Conservation (phyloP, 495 filamentous ascomycete genomes). For the Aspergillus steynii region DNA sequence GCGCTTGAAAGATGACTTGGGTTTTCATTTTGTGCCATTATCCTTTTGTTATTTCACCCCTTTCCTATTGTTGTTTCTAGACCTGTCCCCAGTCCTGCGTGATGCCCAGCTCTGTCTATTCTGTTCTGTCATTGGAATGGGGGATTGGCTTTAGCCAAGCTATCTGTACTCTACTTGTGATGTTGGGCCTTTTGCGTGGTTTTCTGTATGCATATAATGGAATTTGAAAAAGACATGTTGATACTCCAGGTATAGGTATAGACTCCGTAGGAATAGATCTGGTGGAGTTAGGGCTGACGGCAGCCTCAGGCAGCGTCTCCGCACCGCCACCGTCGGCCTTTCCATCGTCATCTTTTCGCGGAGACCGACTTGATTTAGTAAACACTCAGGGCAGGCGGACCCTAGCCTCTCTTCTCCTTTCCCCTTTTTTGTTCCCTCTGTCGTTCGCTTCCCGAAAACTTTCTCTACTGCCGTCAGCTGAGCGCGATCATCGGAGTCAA, state of each 20-base stretch:
- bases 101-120: neutral
- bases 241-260: neutral
- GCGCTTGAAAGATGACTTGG: constrained; percentile 5
- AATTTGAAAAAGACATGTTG: constrained; percentile 18
- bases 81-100: neutral
- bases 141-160: constrained; percentile 4
- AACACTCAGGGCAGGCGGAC: neutral
- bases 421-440: neutral
- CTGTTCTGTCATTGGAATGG: constrained; percentile 6
- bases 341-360: neutral
- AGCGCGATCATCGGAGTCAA: neutral
- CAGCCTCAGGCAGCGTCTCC: neutral
- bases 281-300: neutral
- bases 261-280: neutral
- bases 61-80: neutral
- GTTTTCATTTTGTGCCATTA: constrained; percentile 6
- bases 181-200: constrained; percentile 20
- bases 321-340: neutral
- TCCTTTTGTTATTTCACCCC: neutral
- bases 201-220: constrained; percentile 45
- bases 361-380: neutral
- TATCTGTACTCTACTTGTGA: constrained; percentile 38
- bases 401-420: neutral
- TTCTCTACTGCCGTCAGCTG: neutral
- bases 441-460: neutral